Evolutionary conservation across 169 alveolate species (phyloP).

Genomic region (Cryptosporidium bovis): DNA sequence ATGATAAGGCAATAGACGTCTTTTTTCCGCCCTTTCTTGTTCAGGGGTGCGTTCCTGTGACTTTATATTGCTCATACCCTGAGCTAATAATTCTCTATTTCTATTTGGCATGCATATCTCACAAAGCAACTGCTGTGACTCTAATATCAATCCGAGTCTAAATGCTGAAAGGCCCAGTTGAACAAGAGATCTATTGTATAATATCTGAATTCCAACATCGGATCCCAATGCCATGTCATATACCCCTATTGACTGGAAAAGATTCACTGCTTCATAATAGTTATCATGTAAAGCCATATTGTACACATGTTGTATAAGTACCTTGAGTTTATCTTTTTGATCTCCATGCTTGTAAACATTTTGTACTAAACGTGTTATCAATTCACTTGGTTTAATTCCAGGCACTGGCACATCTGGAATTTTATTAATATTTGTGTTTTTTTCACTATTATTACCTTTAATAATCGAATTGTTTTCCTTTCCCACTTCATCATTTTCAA

Average conservation of each 20-base stretch:
- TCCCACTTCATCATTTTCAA: constrained; percentile 3
- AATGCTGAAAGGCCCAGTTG: constrained; percentile 97
- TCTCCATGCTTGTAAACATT: constrained; percentile 85
- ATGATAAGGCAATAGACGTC: constrained; percentile 95
- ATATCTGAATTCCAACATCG: constrained; percentile 91
- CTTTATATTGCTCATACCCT: constrained; percentile 88
- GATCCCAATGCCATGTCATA: constrained; percentile 89
- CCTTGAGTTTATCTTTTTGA: constrained; percentile 84
- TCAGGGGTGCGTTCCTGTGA: constrained; percentile 92
- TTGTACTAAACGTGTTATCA: constrained; percentile 78
- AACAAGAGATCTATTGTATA: constrained; percentile 94
- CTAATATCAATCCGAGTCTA: constrained; percentile 92
- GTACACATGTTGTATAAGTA: constrained; percentile 88
- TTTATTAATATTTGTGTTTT: not conserved
- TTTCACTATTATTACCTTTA: not conserved
- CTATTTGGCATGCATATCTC: constrained; percentile 92
- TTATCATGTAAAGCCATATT: constrained; percentile 89
- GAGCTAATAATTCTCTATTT: constrained; percentile 95
- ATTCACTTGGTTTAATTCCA: constrained; percentile 64
- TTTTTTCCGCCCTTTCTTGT: constrained; percentile 95
- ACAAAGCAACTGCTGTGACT: constrained; percentile 89
- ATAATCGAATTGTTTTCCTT: not conserved
- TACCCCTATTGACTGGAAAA: constrained; percentile 86
- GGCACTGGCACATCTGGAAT: constrained; percentile 57
- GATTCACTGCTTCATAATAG: constrained; percentile 89